phyloP scores from a whole-genome alignment of 2,329 filamentous ascomycete species.

The Emergomyces africanus region DNA sequence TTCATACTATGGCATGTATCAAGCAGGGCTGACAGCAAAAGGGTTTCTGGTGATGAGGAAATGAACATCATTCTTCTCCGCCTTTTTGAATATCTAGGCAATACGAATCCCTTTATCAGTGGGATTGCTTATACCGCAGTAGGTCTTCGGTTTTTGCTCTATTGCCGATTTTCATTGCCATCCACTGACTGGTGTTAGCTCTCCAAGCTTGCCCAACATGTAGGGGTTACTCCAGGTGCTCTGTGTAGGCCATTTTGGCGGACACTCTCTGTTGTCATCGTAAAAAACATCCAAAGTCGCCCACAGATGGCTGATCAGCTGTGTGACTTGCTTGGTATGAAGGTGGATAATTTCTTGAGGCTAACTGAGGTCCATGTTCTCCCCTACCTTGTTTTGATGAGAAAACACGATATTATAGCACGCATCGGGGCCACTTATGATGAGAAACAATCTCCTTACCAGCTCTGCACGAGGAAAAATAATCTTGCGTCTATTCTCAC shows the following conservation, averaged over 20 bases:
- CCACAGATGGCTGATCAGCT: slow-evolving; percentile 74
- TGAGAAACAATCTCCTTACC: slow-evolving; percentile 41
- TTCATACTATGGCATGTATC: neutral
- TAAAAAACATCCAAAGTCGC: slow-evolving; percentile 65
- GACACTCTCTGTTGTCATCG: slow-evolving; percentile 65
- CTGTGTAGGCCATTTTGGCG: slow-evolving; percentile 83
- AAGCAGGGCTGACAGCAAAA: slow-evolving; percentile 17
- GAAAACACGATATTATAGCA: slow-evolving; percentile 63
- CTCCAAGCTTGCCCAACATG: slow-evolving; percentile 55
- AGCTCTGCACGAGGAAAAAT: slow-evolving; percentile 46
- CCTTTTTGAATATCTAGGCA: slow-evolving; percentile 75
- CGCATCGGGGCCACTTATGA: slow-evolving; percentile 62
- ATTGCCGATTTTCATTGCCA: neutral
- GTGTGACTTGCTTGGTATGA: slow-evolving; percentile 67
- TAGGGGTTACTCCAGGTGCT: slow-evolving; percentile 48
- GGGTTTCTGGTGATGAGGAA: slow-evolving; percentile 64
- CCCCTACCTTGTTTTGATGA: slow-evolving; percentile 72
- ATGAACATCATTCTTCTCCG: slow-evolving; percentile 75
- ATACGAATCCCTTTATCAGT: slow-evolving; percentile 65
- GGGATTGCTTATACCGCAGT: slow-evolving; percentile 75
- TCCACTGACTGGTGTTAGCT: slow-evolving; percentile 34
- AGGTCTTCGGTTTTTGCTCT: slow-evolving; percentile 12
- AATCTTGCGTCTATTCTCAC: slow-evolving; percentile 49
- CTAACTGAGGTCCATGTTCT: slow-evolving; percentile 63
- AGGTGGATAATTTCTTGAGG: slow-evolving; percentile 59